Evolutionary conservation across 495 filamentous ascomycete species (phyloP).

Genomic region (Penicillium desertorum): DNA sequence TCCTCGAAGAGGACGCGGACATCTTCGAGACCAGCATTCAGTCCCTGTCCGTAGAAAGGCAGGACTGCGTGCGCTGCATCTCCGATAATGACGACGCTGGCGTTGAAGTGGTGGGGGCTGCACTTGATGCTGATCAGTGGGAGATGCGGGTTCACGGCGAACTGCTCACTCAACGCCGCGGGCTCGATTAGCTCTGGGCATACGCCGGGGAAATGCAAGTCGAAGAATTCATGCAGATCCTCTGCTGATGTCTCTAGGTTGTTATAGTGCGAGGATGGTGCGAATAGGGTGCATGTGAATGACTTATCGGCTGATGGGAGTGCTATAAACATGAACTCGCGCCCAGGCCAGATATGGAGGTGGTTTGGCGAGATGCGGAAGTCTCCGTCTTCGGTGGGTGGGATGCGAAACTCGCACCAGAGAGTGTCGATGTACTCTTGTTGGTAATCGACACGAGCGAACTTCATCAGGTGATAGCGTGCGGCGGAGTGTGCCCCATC

Average conservation of each 20-base stretch:
- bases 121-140: conserved; percentile 93
- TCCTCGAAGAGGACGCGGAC: conserved; percentile 75
- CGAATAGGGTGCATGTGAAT: conserved; percentile 95
- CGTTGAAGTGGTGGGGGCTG: conserved; percentile 75
- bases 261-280: conserved; percentile 55
- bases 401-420: conserved; percentile 95
- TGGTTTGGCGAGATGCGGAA: conserved; percentile 87
- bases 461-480: conserved; percentile 94
- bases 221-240: conserved; percentile 69
- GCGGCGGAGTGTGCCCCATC: conserved; percentile 93
- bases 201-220: conserved; percentile 81
- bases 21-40: conserved; percentile 86
- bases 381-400: conserved; percentile 51
- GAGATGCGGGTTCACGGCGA: conserved; percentile 77
- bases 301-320: conserved; percentile 84
- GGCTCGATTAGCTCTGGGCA: conserved; percentile 72
- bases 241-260: conserved; percentile 56
- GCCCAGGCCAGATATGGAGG: conserved; percentile 95
- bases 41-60: conserved; percentile 88
- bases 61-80: conserved; percentile 98
- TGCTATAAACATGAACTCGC: conserved; percentile 96
- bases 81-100: conserved; percentile 81
- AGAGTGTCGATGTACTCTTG: conserved; percentile 96
- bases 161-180: conserved; percentile 66
- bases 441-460: conserved; percentile 78